Base-by-base conservation (phyloP, 768 basidiomycete species). In the Hygrocybe punicea region DNA sequence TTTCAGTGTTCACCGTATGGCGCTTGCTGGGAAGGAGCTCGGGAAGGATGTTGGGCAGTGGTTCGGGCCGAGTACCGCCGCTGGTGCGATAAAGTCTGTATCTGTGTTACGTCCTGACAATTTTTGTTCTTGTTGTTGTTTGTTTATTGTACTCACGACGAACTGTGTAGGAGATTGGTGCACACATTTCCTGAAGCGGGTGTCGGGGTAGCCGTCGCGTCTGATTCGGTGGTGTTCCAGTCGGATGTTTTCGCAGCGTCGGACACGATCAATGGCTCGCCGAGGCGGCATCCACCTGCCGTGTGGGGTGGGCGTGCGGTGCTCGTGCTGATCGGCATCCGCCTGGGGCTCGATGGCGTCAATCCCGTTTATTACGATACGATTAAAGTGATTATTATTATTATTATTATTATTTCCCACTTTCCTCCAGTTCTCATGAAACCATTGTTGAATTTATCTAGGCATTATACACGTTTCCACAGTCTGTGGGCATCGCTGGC, bases 61-160 rank as follows among this genome's bases (percentile, higher is more conserved):
- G 96, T 98, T 98, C 65, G 96, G 96, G 0, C 96, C 96, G 0
- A 95, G 91, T 67, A 93, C 91, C 0, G 97, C 96, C n/a, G 94
- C 95, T 7, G 94, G 95, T 36, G 95, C 93, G 10, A 89, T 98
- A 74, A 93, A 89, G 89, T 92, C 67, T 55, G 80, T 69, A 8
- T 47, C 25, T n/a, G n/a, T n/a, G n/a, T 56, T 24, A 21, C 33
- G 10, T 11, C 36, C 19, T 29, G 29, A 29, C 24, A n/a, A n/a
- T n/a, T n/a, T n/a, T n/a, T n/a, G n/a, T n/a, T n/a, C n/a, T n/a
- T n/a, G n/a, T n/a, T n/a, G n/a, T n/a, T n/a, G n/a, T 47, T 2
- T 39, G 23, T 59, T 49, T 23, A 39, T 11, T 39, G 37, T 37
- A 17, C n/a, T 14, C 50, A 39, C 48, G 17, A 19, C 49, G 29